phyloP scores from a whole-genome alignment of 2,329 filamentous ascomycete genomes.

The Aspergillus viridinutans region DNA sequence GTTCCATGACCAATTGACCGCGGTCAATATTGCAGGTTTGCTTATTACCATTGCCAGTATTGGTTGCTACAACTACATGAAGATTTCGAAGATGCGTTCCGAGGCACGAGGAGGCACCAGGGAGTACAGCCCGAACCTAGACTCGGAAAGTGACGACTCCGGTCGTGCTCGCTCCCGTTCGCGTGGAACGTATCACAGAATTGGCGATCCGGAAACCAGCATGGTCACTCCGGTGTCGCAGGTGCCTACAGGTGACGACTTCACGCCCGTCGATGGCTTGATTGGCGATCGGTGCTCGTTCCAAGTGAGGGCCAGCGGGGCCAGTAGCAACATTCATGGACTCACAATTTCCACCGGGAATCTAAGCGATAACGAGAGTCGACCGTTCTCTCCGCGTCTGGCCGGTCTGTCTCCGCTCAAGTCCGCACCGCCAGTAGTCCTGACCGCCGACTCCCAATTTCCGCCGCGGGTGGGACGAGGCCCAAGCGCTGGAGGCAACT shows the following conservation, averaged over 20 bases:
- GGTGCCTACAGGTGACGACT: slow-evolving; percentile 19
- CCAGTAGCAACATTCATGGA: slow-evolving; percentile 22
- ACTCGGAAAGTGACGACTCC: slow-evolving; percentile 26
- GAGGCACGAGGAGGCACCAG: slow-evolving; percentile 57
- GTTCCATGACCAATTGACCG: slow-evolving; percentile 82
- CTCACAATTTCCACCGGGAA: slow-evolving; percentile 28
- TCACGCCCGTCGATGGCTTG: slow-evolving; percentile 21
- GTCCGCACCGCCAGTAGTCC: slow-evolving; percentile 29
- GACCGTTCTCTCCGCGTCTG: slow-evolving; percentile 14
- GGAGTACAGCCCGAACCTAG: slow-evolving; percentile 20
- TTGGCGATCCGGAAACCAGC: slow-evolving; percentile 21
- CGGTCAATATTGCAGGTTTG: slow-evolving; percentile 81
- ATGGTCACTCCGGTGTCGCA: slow-evolving; percentile 15
- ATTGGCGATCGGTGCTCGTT: slow-evolving; percentile 25
- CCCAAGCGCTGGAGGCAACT: slow-evolving; percentile 27
- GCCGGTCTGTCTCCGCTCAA: slow-evolving; percentile 22
- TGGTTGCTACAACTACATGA: slow-evolving; percentile 87
- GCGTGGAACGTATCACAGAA: slow-evolving; percentile 23
- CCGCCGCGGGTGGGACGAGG: slow-evolving; percentile 15
- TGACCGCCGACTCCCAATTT: slow-evolving; percentile 24
- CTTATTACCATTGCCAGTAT: slow-evolving; percentile 87
- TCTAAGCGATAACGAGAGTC: slow-evolving; percentile 25
- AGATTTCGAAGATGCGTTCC: slow-evolving; percentile 80
- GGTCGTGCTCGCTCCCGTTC: slow-evolving; percentile 19
- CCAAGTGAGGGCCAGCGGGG: slow-evolving; percentile 30